Conservation (phyloP, 306 rosid species). For the Cicer judaicum region DNA sequence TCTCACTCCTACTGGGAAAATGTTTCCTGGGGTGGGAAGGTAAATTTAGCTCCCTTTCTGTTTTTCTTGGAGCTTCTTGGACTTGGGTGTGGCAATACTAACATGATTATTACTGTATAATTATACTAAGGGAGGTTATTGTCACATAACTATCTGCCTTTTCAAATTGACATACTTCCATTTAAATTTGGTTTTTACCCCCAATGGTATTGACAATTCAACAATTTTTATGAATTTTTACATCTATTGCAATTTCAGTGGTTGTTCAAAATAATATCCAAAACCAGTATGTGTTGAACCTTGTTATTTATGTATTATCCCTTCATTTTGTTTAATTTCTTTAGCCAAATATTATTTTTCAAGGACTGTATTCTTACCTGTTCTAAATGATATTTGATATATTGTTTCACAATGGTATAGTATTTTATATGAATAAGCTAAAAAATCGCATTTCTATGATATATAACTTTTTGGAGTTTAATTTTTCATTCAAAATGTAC, state of each 20-base stretch:
- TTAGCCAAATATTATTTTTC: conserved; percentile 29
- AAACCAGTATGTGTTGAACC: not conserved
- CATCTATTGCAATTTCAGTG: conserved; percentile 24
- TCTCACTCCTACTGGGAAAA: conserved; percentile 78
- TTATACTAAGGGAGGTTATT: conserved; percentile 1
- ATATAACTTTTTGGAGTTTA: not conserved
- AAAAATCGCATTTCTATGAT: not conserved
- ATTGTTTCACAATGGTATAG: conserved; percentile 14
- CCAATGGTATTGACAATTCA: not conserved
- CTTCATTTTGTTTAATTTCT: conserved; percentile 13
- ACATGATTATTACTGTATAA: conserved; percentile 19
- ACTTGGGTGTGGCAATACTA: conserved; percentile 11
- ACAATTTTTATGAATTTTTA: conserved; percentile 1
- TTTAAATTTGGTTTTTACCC: not conserved
- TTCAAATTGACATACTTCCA: conserved; percentile 24
- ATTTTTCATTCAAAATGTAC: not conserved
- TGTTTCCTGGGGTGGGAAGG: conserved; percentile 95
- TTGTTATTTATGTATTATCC: not conserved
- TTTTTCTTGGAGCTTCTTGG: conserved; percentile 27
- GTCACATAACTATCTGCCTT: not conserved
- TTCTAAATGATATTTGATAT: conserved; percentile 10
- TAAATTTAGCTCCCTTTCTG: conserved; percentile 42
- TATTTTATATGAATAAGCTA: conserved; percentile 25
- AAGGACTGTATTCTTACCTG: conserved; percentile 16
- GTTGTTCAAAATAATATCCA: conserved; percentile 13